Conservation (phyloP, 345 rosid species). For the Dipteronia sinensis region DNA sequence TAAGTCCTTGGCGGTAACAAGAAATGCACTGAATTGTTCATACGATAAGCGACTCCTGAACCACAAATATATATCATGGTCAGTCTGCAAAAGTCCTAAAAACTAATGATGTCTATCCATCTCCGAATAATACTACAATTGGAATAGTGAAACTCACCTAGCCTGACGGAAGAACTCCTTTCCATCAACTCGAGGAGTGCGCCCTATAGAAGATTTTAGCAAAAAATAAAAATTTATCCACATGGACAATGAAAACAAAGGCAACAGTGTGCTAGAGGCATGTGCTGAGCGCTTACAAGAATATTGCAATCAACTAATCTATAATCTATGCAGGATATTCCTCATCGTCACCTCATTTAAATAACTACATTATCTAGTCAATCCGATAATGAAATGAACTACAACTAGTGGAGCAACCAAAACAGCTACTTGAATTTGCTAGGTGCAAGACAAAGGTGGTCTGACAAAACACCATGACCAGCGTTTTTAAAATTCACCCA, state of each 20-base stretch:
- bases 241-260: slow-evolving; percentile 3
- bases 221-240: slow-evolving; percentile 8
- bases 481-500: neutral
- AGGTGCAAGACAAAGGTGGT: neutral
- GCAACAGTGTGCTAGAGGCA: neutral
- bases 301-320: slow-evolving; percentile 2
- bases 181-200: slow-evolving; percentile 78
- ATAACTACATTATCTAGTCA: neutral
- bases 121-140: neutral
- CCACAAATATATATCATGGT: slow-evolving; percentile 11
- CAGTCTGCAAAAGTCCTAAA: slow-evolving; percentile 3
- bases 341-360: neutral
- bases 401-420: neutral
- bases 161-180: slow-evolving; percentile 98
- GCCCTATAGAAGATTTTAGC: slow-evolving; percentile 36
- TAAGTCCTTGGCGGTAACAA: slow-evolving; percentile 87
- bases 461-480: neutral
- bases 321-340: neutral
- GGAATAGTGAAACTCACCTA: slow-evolving; percentile 45
- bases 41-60: slow-evolving; percentile 86
- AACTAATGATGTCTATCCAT: neutral
- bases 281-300: neutral
- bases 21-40: slow-evolving; percentile 91
- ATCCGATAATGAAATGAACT: neutral
- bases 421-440: slow-evolving; percentile 1